Evolutionary conservation across 2,329 filamentous ascomycete genomes (phyloP), one percentile per base, ranked within the genome.

Genomic region (Paraconiothyrium sp.): DNA sequence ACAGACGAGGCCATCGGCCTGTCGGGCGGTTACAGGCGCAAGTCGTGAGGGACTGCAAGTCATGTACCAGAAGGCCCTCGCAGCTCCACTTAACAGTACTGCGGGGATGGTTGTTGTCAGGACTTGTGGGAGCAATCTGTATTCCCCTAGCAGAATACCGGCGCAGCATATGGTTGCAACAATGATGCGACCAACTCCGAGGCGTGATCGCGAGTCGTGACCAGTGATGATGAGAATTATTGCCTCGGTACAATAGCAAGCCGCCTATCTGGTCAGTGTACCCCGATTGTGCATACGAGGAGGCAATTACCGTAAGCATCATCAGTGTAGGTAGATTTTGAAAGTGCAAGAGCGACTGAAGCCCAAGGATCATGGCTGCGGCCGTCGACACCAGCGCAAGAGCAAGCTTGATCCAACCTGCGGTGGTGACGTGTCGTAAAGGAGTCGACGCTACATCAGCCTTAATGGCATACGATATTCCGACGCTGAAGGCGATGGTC

Each of bases 341-440:
- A 39, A 71, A 70, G 57, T 76, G 76, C 22, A 78, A 44, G 9
- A 76, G 57, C 5, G 75, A 71, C 54, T 78, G 74, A 10, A 72
- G 49, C 20, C 62, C 64, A 30, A 72, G 67, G 5, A 70, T 58
- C n/a, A 69, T 63, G 2, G 74, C 67, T n/a, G 69, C 50, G 8
- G 72, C 64, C 50, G 52, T 56, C 58, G n/a, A 47, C 3, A 56
- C 9, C n/a, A 56, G n/a, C 20, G 54, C 54, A 20, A 56, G 41
- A n/a, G 20, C n/a, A 37, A 56, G 30, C 20, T 47, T 47, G 10
- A 37, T 34, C 43, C 54, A 56, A 27, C 43, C 54, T 37, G 30
- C 32, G 7, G 27, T 7, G 10, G 54, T 27, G 7, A 27, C 34
- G 8, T 16, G n/a, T 13, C 24, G 24, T 16, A 44, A 55, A 5